Conservation (phyloP, 2,329 filamentous ascomycete species). For the Fusarium verrucosum region DNA sequence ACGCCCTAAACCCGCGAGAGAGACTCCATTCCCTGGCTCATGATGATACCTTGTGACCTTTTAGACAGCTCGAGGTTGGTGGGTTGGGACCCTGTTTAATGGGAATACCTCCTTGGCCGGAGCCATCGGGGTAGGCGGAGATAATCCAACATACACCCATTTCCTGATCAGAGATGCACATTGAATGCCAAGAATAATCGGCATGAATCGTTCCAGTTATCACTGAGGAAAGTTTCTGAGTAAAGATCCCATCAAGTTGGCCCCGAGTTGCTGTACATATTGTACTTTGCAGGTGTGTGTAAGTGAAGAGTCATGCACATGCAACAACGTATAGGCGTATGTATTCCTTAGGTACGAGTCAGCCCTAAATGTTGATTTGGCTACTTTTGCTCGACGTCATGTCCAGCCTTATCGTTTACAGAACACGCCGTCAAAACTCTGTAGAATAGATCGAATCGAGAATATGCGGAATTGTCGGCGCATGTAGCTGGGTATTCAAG, state of each 20-base stretch:
- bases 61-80: background rate
- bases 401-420: constrained; percentile 16
- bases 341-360: constrained; percentile 8
- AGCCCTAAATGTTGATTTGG: constrained; percentile 8
- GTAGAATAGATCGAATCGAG: background rate
- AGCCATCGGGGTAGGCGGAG: constrained; percentile 25
- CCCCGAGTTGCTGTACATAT: background rate
- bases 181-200: constrained; percentile 21
- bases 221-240: background rate
- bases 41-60: constrained; percentile 20
- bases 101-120: background rate
- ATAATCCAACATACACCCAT: background rate
- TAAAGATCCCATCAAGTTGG: background rate
- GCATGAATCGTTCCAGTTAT: background rate
- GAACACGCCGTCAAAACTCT: background rate
- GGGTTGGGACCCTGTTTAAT: background rate
- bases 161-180: background rate
- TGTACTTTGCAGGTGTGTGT: background rate
- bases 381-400: constrained; percentile 5
- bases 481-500: background rate
- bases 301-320: background rate
- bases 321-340: background rate
- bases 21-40: background rate
- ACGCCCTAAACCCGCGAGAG: constrained; percentile 9
- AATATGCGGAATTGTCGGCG: constrained; percentile 17